A percentile compares a stretch with the other conserved stretches of the same genome.
phyloP scores from a whole-genome alignment of 208 protist genomes.

The Zelonia costaricensis region DNA sequence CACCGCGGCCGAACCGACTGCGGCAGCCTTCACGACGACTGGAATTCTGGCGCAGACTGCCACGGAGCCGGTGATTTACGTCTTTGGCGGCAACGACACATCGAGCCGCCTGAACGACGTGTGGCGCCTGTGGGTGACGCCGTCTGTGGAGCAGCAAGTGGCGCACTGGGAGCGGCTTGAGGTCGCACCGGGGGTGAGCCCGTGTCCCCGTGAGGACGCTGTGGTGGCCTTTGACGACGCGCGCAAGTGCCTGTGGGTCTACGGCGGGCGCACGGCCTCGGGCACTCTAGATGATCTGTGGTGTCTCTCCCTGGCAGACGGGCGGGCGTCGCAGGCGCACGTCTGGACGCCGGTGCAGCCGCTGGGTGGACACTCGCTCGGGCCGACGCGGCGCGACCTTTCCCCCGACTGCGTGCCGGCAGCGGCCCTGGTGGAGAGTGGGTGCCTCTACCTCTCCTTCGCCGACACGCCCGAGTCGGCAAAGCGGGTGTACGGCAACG shows the following conservation, averaged over 20 bases:
- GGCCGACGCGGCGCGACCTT: not conserved
- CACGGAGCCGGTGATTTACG: constrained; percentile 37
- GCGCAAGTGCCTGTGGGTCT: constrained; percentile 12
- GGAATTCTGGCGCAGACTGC: not conserved
- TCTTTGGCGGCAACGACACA: constrained; percentile 71
- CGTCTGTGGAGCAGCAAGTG: constrained; percentile 25
- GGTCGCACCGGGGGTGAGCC: constrained; percentile 2
- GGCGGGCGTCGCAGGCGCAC: not conserved
- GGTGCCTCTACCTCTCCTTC: constrained; percentile 8
- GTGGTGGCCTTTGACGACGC: constrained; percentile 5
- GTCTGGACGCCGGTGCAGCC: constrained; percentile 6
- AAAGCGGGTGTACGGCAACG: not conserved
- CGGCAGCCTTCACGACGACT: not conserved
- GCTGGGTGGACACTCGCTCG: constrained; percentile 3
- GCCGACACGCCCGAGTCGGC: not conserved
- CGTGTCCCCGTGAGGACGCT: constrained; percentile 9
- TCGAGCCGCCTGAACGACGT: constrained; percentile 48
- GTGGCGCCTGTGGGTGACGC: constrained; percentile 43
- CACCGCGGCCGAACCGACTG: not conserved
- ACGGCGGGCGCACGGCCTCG: constrained; percentile 8
- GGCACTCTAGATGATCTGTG: constrained; percentile 4
- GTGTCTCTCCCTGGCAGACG: constrained; percentile 4
- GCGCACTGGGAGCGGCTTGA: constrained; percentile 19
- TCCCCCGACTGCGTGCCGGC: not conserved
- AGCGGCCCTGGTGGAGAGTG: constrained; percentile 1